These are phyloP conservation scores for Lichtheimia corymbifera DNA, from an alignment of 371 early-diverging fungal genomes.

Conservation along the genomic window DNA sequence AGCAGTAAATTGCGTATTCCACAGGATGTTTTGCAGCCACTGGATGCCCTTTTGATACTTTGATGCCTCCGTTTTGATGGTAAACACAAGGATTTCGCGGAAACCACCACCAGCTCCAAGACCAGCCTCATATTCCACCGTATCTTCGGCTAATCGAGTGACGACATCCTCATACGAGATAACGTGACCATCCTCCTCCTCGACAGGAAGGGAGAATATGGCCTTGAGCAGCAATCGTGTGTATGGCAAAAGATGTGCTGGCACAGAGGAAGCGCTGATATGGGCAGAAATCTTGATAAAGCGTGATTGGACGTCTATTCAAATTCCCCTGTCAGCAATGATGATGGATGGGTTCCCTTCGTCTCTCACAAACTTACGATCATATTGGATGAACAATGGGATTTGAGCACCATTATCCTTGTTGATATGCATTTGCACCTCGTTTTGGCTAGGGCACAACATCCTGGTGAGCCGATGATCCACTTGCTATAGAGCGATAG, in stretches of 20 bases:
- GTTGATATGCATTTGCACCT: constrained; percentile 56
- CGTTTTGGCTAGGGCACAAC: constrained; percentile 36
- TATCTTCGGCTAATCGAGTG: constrained; percentile 59
- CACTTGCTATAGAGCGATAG: too few relatives aligned
- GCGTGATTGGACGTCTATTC: constrained; percentile 59
- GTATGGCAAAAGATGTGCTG: constrained; percentile 57
- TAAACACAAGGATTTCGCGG: constrained; percentile 51
- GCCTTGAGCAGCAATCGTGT: constrained; percentile 58
- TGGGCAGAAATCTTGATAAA: constrained; percentile 58
- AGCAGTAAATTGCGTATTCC: constrained; percentile 60
- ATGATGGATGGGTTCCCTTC: background rate
- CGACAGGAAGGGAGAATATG: constrained; percentile 59
- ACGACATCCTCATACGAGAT: constrained; percentile 63
- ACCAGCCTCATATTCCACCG: constrained; percentile 51
- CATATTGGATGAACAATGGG: constrained; percentile 66
- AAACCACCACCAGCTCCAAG: constrained; percentile 53
- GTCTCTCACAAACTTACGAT: constrained; percentile 47
- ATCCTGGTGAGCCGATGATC: too few relatives aligned
- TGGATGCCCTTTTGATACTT: constrained; percentile 58
- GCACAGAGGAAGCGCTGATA: constrained; percentile 50
- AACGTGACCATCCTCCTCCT: constrained; percentile 40
- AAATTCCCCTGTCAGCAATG: background rate
- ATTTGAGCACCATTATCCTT: constrained; percentile 46
- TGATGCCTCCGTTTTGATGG: constrained; percentile 49
- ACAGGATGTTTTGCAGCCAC: constrained; percentile 66